These are phyloP conservation scores for Panaeolus cyanescens DNA, from an alignment of 768 basidiomycete species.

Conservation along the genomic window DNA sequence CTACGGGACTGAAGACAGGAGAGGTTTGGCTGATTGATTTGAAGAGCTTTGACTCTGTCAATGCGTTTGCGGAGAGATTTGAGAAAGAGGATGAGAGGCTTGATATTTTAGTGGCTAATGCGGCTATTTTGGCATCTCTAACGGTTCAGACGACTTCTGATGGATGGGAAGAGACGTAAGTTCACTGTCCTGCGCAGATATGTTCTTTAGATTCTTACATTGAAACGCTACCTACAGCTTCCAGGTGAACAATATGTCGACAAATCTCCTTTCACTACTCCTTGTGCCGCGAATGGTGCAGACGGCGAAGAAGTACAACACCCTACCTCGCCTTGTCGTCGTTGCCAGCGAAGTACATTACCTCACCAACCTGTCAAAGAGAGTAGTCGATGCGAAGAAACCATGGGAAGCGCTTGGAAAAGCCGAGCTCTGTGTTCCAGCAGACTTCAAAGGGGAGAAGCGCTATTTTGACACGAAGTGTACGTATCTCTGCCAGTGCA, in stretches of 20 bases:
- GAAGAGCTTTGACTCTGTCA: conserved; percentile 38
- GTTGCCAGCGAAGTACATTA: conserved; percentile 46
- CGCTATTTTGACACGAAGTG: conserved; percentile 39
- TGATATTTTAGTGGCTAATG: conserved; percentile 49
- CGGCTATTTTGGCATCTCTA: conserved; percentile 19
- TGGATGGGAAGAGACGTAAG: conserved; percentile 49
- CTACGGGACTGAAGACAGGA: conserved; percentile 31
- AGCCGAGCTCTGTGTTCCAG: conserved; percentile 21
- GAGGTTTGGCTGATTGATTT: conserved; percentile 45
- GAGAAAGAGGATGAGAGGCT: conserved; percentile 33
- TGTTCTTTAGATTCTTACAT: no score
- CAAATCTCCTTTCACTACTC: conserved; percentile 37
- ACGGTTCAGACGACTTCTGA: conserved; percentile 32
- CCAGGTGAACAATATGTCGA: conserved; percentile 47
- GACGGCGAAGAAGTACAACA: conserved; percentile 31
- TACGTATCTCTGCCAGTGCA: conserved; percentile 12
- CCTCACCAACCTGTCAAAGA: conserved; percentile 21
- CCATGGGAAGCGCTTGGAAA: conserved; percentile 31
- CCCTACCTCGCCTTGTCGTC: conserved; percentile 37
- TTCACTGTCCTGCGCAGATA: no score
- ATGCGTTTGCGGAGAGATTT: conserved; percentile 35
- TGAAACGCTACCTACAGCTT: conserved; percentile 34
- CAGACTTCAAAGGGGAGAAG: neutral
- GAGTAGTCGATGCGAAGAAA: conserved; percentile 21
- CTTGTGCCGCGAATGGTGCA: conserved; percentile 43